These are phyloP conservation scores for Lepidium didymum DNA, from an alignment of 345 rosid genomes.

Conservation along the genomic window DNA sequence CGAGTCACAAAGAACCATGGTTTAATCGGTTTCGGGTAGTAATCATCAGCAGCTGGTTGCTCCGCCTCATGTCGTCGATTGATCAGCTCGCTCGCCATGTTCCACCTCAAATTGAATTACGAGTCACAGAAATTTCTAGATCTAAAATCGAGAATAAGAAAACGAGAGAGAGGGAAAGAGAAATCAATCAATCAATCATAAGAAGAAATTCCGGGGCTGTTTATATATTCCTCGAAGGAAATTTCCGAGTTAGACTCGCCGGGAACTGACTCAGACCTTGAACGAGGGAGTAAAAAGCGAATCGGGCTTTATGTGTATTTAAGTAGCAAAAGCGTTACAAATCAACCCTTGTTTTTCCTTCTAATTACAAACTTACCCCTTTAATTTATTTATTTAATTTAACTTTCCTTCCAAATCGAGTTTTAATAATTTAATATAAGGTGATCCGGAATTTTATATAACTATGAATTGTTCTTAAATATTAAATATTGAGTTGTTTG, in stretches of 20 bases:
- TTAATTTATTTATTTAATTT: background rate
- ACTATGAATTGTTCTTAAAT: too few relatives aligned
- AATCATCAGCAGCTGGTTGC: slow-evolving; percentile 47
- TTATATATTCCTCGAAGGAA: background rate
- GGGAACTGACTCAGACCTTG: slow-evolving; percentile 27
- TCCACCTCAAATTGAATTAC: background rate
- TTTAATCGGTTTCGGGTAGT: slow-evolving; percentile 79
- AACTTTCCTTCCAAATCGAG: slow-evolving; percentile 17
- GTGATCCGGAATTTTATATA: too few relatives aligned
- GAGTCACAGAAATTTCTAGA: background rate
- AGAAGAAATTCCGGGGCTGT: background rate
- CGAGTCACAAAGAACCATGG: slow-evolving; percentile 68
- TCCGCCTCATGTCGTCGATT: slow-evolving; percentile 76
- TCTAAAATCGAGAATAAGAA: background rate
- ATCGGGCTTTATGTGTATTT: slow-evolving; percentile 17
- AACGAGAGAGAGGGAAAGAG: background rate
- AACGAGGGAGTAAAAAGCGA: slow-evolving; percentile 24
- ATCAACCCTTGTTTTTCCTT: background rate
- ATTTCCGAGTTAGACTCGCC: slow-evolving; percentile 28
- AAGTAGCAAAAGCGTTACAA: slow-evolving; percentile 15
- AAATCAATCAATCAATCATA: background rate
- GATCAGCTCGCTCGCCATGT: slow-evolving; percentile 76
- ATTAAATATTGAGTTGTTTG: too few relatives aligned
- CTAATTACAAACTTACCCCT: slow-evolving; percentile 6
- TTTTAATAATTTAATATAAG: background rate